Conservation (phyloP, 371 early-diverging fungal genomes). For the Amoeboaphelidium protococcarum region DNA sequence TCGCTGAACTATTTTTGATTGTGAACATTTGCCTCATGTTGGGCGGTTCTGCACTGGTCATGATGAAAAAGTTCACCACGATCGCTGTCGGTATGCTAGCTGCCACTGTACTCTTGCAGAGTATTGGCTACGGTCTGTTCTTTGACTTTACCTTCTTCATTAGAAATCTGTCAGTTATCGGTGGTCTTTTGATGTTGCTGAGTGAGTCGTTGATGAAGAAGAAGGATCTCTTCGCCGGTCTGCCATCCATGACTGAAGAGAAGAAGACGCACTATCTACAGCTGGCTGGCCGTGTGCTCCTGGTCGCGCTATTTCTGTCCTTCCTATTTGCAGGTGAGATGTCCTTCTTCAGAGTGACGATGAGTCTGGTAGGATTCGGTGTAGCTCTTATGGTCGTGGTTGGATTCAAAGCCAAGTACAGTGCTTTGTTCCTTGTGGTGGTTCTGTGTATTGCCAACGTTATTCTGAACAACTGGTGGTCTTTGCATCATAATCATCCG, state of each 20-base stretch:
- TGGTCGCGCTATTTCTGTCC: slow-evolving; percentile 57
- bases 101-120: slow-evolving; percentile 52
- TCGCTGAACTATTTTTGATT: slow-evolving; percentile 54
- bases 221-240: slow-evolving; percentile 50
- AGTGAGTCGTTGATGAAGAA: slow-evolving; percentile 23
- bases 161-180: slow-evolving; percentile 68
- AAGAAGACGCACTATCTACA: slow-evolving; percentile 58
- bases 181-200: slow-evolving; percentile 81
- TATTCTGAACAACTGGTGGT: slow-evolving; percentile 88
- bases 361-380: slow-evolving; percentile 42
- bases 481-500: slow-evolving; percentile 21
- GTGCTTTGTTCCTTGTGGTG: slow-evolving; percentile 67
- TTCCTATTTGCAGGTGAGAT: slow-evolving; percentile 64
- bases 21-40: slow-evolving; percentile 54
- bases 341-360: slow-evolving; percentile 31
- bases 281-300: slow-evolving; percentile 64
- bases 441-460: slow-evolving; percentile 66
- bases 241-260: slow-evolving; percentile 52
- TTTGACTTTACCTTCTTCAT: slow-evolving; percentile 68
- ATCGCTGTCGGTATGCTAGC: slow-evolving; percentile 51
- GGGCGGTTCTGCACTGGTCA: slow-evolving; percentile 40
- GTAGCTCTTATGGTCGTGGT: slow-evolving; percentile 82
- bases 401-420: slow-evolving; percentile 87
- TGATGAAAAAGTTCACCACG: slow-evolving; percentile 44
- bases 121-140: slow-evolving; percentile 70